Evolutionary conservation across 441 rosid genomes (phyloP).

Genomic region (California macrophylla): DNA sequence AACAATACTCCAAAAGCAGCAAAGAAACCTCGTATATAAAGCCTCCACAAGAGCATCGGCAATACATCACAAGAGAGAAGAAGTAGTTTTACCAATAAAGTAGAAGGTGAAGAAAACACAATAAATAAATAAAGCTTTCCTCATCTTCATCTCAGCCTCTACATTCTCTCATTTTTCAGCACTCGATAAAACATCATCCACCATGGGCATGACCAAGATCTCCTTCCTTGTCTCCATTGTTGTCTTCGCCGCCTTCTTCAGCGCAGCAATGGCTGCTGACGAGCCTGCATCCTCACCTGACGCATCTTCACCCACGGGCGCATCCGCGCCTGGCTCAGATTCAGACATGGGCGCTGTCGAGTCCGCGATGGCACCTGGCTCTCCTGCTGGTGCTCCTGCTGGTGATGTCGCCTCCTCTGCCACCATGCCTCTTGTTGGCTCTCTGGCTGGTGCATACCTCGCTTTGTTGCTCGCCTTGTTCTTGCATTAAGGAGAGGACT

Average conservation of each 20-base stretch:
- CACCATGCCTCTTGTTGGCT: not conserved
- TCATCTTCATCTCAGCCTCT: not conserved
- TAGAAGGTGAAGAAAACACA: not conserved
- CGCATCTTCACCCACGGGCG: not conserved
- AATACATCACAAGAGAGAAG: not conserved
- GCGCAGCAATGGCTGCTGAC: constrained; percentile 12
- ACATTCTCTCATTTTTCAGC: not conserved
- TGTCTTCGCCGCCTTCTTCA: constrained; percentile 10
- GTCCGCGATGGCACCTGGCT: constrained; percentile 32
- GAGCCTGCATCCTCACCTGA: constrained; percentile 40
- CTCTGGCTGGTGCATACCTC: not conserved
- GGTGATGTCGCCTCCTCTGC: not conserved
- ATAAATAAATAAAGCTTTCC: not conserved
- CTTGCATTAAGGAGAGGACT: not conserved
- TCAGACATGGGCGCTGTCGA: constrained; percentile 14
- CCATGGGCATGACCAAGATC: constrained; percentile 23
- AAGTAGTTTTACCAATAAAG: not conserved
- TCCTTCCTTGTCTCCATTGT: constrained; percentile 12
- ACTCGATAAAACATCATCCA: too few species aligned
- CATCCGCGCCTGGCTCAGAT: constrained; percentile 23
- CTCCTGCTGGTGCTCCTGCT: not conserved
- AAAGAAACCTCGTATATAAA: too few species aligned
- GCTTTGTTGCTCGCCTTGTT: not conserved
- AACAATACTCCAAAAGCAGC: too few species aligned
- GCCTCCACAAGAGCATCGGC: too few species aligned